A percentile compares a stretch with the other conserved stretches of the same genome.
These are phyloP conservation scores for Claviceps monticola DNA, from an alignment of 2,329 filamentous ascomycete genomes.

Conservation along the genomic window DNA sequence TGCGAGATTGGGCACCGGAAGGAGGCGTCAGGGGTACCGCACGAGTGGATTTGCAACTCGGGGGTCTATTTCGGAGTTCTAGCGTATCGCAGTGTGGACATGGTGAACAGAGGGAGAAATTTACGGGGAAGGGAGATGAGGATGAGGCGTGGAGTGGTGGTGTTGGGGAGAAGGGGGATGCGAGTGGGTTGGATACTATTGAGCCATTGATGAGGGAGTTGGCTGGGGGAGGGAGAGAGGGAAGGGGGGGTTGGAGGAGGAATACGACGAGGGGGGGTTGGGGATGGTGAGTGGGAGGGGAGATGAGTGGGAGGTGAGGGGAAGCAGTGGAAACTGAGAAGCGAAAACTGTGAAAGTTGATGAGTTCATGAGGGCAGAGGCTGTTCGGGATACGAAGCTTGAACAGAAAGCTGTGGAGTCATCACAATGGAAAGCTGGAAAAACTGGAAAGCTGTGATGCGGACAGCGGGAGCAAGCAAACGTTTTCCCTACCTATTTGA, in stretches of 20 bases:
- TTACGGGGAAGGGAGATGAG: neutral
- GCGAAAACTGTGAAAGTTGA: no score
- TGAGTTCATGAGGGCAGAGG: no score
- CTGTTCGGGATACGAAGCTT: no score
- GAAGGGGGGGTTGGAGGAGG: conserved; percentile 17
- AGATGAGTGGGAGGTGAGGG: neutral
- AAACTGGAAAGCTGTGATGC: no score
- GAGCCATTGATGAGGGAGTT: conserved; percentile 33
- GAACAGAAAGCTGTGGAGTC: no score
- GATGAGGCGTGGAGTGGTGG: conserved; percentile 13
- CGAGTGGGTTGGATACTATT: conserved; percentile 19
- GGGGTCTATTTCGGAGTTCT: conserved; percentile 11
- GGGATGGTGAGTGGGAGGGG: neutral
- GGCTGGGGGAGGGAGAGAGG: conserved; percentile 13
- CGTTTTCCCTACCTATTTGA: no score
- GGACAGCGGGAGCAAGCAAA: no score
- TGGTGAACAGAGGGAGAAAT: no score
- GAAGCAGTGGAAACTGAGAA: neutral
- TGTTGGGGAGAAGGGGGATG: conserved; percentile 13
- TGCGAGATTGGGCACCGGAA: conserved; percentile 19
- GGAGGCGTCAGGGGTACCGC: conserved; percentile 13
- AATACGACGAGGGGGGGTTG: conserved; percentile 21
- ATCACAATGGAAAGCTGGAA: no score
- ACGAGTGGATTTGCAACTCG: neutral
- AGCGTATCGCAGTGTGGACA: conserved; percentile 16